Percentiles rank a stretch among this genome's conserved stretches.
These are phyloP conservation scores for Anthoceros angustus DNA, from an alignment of 225 moss, liverwort and hornwort genomes.

Conservation along the genomic window DNA sequence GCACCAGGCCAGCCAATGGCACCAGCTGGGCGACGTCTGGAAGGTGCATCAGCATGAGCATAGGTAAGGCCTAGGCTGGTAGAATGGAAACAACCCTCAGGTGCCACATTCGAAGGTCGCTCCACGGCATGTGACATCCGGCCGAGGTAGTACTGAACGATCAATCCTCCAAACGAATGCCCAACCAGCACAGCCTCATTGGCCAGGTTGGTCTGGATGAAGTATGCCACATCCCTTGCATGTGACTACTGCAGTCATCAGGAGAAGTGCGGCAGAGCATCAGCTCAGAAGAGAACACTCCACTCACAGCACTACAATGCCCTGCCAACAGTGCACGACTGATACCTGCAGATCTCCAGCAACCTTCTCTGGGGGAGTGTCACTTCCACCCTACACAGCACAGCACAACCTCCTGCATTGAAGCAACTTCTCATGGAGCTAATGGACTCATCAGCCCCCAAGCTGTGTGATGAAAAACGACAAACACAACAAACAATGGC, in stretches of 20 bases:
- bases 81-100: slow-evolving; percentile 2
- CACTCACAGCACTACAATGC: too few species aligned
- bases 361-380: slow-evolving; percentile 26
- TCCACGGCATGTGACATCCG: slow-evolving; percentile 11
- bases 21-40: not conserved
- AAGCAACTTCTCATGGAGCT: not conserved
- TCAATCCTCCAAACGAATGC: slow-evolving; percentile 81
- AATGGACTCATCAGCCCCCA: not conserved
- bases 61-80: not conserved
- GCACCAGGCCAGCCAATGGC: not conserved
- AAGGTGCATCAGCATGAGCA: slow-evolving; percentile 12
- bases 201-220: slow-evolving; percentile 27
- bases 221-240: slow-evolving; percentile 49
- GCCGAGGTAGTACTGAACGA: slow-evolving; percentile 62
- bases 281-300: too few species aligned
- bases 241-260: slow-evolving; percentile 35
- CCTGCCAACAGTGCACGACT: not conserved
- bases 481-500: not conserved
- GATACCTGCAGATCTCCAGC: slow-evolving; percentile 14
- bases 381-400: slow-evolving; percentile 38
- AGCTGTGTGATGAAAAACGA: not conserved
- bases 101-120: slow-evolving; percentile 3
- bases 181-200: slow-evolving; percentile 53
- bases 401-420: not conserved
- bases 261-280: too few species aligned